Conservation (phyloP, 768 basidiomycete species). For the Mycena floridula region DNA sequence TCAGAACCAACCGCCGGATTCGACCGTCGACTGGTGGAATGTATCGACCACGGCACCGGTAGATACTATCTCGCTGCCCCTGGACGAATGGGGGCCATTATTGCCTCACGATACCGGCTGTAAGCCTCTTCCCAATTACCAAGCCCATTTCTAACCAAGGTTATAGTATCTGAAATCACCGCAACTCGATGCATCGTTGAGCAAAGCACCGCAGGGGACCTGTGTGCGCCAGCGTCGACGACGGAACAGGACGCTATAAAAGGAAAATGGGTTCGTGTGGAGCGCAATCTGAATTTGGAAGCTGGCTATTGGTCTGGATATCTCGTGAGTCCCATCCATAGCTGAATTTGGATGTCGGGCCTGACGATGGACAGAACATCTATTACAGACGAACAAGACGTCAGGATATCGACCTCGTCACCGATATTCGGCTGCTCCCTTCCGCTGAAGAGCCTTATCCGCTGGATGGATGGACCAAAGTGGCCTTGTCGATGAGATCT, state of each 20-base stretch:
- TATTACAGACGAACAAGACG: slow-evolving; percentile 85
- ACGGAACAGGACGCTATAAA: slow-evolving; percentile 67
- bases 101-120: slow-evolving; percentile 71
- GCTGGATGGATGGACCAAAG: slow-evolving; percentile 57
- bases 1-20: slow-evolving; percentile 10
- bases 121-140: slow-evolving; percentile 31
- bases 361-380: slow-evolving; percentile 36
- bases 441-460: slow-evolving; percentile 44
- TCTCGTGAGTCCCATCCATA: slow-evolving; percentile 38
- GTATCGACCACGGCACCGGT: slow-evolving; percentile 37
- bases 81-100: slow-evolving; percentile 76
- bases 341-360: not conserved
- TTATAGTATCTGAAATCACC: slow-evolving; percentile 73
- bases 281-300: slow-evolving; percentile 69
- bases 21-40: slow-evolving; percentile 67
- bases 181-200: slow-evolving; percentile 63
- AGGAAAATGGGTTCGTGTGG: slow-evolving; percentile 88
- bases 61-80: slow-evolving; percentile 65
- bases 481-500: slow-evolving; percentile 52
- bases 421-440: slow-evolving; percentile 60
- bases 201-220: slow-evolving; percentile 44
- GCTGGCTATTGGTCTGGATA: slow-evolving; percentile 48
- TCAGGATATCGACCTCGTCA: slow-evolving; percentile 74
- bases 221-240: slow-evolving; percentile 68
- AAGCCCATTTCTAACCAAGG: not conserved